Conservation (phyloP, 1,284 basidiomycete genomes). For the Nidula niveotomentosa region DNA sequence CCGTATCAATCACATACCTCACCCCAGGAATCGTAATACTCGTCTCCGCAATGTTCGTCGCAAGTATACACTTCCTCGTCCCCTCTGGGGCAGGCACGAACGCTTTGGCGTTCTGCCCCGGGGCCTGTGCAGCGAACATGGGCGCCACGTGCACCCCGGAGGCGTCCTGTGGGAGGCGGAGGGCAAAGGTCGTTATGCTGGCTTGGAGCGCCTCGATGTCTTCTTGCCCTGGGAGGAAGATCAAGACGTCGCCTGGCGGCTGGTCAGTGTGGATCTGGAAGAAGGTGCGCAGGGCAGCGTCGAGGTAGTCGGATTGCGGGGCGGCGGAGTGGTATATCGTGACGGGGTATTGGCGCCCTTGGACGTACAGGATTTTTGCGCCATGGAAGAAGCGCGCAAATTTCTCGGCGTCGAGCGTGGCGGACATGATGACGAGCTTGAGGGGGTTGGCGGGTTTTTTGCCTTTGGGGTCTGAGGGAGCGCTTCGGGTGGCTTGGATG, state of each 20-base stretch:
- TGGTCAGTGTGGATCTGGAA: constrained; percentile 87
- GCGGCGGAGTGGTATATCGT: constrained; percentile 73
- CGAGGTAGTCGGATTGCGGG: constrained; percentile 84
- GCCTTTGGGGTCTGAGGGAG: constrained; percentile 31
- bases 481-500: constrained; percentile 76
- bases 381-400: constrained; percentile 88
- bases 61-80: constrained; percentile 88
- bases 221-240: constrained; percentile 97
- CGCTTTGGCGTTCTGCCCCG: constrained; percentile 76
- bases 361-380: constrained; percentile 86
- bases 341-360: constrained; percentile 94
- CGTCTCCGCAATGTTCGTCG: constrained; percentile 98
- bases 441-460: constrained; percentile 52
- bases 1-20: constrained; percentile 93
- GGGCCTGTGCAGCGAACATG: constrained; percentile 85
- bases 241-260: constrained; percentile 85
- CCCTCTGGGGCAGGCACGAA: constrained; percentile 72
- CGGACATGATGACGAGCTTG: constrained; percentile 97
- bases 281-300: constrained; percentile 87
- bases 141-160: constrained; percentile 70
- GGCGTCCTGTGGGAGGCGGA: constrained; percentile 57
- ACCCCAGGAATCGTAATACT: constrained; percentile 97
- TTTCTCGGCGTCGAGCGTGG: constrained; percentile 93
- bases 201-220: constrained; percentile 91
- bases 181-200: constrained; percentile 66